A percentile compares a stretch with the other conserved stretches of the same genome.
These are phyloP conservation scores for Chaetomium sp. DNA, from an alignment of 2,329 filamentous ascomycete genomes.

Conservation along the genomic window DNA sequence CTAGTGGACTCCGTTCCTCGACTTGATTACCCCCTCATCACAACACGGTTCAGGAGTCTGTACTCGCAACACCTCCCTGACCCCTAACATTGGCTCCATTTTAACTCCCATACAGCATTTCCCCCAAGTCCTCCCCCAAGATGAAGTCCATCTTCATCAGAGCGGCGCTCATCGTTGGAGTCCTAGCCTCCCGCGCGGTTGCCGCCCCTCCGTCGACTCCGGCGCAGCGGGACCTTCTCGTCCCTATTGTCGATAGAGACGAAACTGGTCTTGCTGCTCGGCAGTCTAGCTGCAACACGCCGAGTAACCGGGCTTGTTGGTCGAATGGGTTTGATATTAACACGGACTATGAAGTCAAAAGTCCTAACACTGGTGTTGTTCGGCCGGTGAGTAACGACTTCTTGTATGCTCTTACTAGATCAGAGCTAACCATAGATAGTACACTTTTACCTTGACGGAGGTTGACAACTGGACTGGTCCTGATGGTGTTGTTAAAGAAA, in stretches of 20 bases:
- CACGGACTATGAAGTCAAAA: slow-evolving; percentile 26
- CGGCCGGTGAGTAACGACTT: slow-evolving; percentile 12
- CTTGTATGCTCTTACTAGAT: background rate
- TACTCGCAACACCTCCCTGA: no score
- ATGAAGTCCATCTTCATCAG: no score
- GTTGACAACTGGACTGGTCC: slow-evolving; percentile 26
- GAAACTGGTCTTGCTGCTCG: background rate
- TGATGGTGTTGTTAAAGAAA: slow-evolving; percentile 26
- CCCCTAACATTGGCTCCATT: no score
- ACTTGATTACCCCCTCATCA: no score
- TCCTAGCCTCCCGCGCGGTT: no score
- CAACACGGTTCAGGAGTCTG: no score
- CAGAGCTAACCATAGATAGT: slow-evolving; percentile 16
- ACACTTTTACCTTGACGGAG: slow-evolving; percentile 26
- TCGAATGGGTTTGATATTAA: slow-evolving; percentile 25
- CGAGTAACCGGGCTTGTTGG: slow-evolving; percentile 27
- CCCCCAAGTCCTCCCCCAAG: no score
- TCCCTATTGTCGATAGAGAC: background rate
- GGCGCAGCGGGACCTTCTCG: no score
- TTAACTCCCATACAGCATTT: no score
- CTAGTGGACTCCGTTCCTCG: no score
- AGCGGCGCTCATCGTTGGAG: no score
- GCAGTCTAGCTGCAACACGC: slow-evolving; percentile 22
- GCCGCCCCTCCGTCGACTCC: no score
- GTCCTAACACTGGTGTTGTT: slow-evolving; percentile 23